These are phyloP conservation scores for Tulasnella sp. DNA, from an alignment of 768 basidiomycete genomes.

Conservation along the genomic window DNA sequence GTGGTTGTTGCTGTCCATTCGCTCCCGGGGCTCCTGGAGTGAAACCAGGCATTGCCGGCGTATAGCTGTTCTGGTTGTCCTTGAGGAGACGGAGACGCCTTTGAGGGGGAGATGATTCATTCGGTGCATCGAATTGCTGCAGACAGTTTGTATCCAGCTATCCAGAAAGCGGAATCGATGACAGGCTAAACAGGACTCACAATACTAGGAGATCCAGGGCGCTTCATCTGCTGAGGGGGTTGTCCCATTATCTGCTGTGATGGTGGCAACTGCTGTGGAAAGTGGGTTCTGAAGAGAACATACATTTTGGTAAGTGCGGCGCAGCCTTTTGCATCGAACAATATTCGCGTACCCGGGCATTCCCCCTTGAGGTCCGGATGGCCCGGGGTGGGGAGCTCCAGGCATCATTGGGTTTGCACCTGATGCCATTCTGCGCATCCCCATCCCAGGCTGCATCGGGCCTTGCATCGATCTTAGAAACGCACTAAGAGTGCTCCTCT, in stretches of 20 bases:
- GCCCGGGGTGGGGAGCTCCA: neutral
- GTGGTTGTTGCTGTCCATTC: constrained; percentile 14
- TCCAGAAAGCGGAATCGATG: neutral
- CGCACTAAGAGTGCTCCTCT: neutral
- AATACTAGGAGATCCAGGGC: constrained; percentile 15
- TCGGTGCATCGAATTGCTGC: neutral
- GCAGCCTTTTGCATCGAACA: neutral
- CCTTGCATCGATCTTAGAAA: neutral
- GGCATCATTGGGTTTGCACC: neutral
- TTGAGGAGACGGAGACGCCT: constrained; percentile 22
- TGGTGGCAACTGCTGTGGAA: constrained; percentile 5
- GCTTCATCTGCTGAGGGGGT: constrained; percentile 6
- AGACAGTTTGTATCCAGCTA: neutral
- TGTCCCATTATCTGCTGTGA: neutral
- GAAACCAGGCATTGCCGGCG: constrained; percentile 13
- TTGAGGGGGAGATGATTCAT: constrained; percentile 28
- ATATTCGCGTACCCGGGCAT: neutral
- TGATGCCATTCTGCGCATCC: neutral
- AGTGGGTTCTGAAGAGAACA: neutral
- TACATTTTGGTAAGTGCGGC: neutral
- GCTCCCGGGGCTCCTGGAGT: neutral
- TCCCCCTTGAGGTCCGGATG: neutral
- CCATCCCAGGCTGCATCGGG: neutral
- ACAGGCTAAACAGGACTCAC: neutral
- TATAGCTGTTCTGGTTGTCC: constrained; percentile 1